Percentiles rank a stretch among this genome's conserved stretches.
phyloP scores from a whole-genome alignment of 164 flowering plant genomes.

The Berberis vulgaris region DNA sequence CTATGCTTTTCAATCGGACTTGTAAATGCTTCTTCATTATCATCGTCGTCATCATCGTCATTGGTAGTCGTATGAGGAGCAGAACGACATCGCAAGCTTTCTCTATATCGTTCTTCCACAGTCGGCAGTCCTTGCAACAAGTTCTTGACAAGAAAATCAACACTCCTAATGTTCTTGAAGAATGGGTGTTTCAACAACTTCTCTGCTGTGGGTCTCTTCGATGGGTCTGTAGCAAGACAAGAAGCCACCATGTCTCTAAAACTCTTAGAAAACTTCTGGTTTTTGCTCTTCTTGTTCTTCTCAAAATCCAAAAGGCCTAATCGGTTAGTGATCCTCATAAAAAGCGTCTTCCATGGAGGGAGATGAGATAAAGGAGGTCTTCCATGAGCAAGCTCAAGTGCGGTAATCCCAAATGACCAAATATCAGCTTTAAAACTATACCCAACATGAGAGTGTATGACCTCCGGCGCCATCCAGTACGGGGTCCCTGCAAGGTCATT shows the following conservation, averaged over 20 bases:
- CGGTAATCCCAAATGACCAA: conserved; percentile 91
- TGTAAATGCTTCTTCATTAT: conserved; percentile 15
- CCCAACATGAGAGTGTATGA: conserved; percentile 64
- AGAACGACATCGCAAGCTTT: conserved; percentile 7
- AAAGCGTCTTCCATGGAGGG: conserved; percentile 63
- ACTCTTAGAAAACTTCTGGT: conserved; percentile 53
- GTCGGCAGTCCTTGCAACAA: conserved; percentile 54
- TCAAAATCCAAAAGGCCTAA: conserved; percentile 50
- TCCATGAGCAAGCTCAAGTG: conserved; percentile 81
- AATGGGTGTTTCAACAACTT: conserved; percentile 69
- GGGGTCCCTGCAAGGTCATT: conserved; percentile 66
- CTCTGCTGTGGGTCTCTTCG: conserved; percentile 58
- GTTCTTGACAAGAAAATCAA: conserved; percentile 48
- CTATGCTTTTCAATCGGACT: conserved; percentile 28
- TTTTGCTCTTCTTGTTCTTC: conserved; percentile 16
- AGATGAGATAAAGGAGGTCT: conserved; percentile 78
- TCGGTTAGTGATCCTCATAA: conserved; percentile 55
- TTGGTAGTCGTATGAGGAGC: background rate
- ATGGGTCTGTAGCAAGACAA: conserved; percentile 69
- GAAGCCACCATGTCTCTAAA: conserved; percentile 71
- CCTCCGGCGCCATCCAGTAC: conserved; percentile 94
- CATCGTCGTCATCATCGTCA: conserved; percentile 25
- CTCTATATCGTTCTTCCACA: conserved; percentile 51
- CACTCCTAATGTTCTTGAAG: conserved; percentile 51
- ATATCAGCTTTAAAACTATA: conserved; percentile 82